phyloP scores from a whole-genome alignment of 768 basidiomycete species.

The Leccinum broughii region DNA sequence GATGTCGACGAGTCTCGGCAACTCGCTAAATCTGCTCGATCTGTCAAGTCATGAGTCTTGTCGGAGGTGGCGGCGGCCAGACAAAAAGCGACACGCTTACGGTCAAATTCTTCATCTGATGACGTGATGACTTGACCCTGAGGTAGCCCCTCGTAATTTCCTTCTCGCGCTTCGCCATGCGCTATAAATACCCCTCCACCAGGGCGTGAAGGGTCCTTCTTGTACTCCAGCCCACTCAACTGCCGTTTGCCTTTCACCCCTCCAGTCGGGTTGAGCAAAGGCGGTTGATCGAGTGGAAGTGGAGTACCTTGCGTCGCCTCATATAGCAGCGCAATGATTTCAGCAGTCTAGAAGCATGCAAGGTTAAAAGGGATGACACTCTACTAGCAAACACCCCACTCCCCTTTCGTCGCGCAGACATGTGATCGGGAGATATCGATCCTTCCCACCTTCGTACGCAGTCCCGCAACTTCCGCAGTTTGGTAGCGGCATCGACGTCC shows the following conservation, averaged over 20 bases:
- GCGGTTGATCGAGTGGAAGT: constrained; percentile 53
- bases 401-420: constrained; percentile 91
- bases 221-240: constrained; percentile 60
- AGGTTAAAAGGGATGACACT: constrained; percentile 2
- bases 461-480: constrained; percentile 79
- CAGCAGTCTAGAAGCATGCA: constrained; percentile 61
- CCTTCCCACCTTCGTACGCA: constrained; percentile 87
- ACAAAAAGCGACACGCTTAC: constrained; percentile 39
- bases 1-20: constrained; percentile 31
- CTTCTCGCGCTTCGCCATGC: constrained; percentile 43
- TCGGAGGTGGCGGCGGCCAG: constrained; percentile 3
- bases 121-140: constrained; percentile 54
- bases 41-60: constrained; percentile 5
- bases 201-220: constrained; percentile 76
- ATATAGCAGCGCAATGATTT: constrained; percentile 89
- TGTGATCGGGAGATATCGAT: constrained; percentile 86
- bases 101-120: constrained; percentile 50
- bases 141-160: constrained; percentile 54
- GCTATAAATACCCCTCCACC: constrained; percentile 89
- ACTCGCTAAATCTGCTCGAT: constrained; percentile 16
- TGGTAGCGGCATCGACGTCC: constrained; percentile 70
- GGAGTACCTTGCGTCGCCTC: constrained; percentile 86
- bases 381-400: constrained; percentile 20
- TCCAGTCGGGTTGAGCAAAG: constrained; percentile 78
- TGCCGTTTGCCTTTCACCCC: constrained; percentile 60